Conservation (phyloP, 768 basidiomycete species). For the Pleurotus salmoneostramineus region DNA sequence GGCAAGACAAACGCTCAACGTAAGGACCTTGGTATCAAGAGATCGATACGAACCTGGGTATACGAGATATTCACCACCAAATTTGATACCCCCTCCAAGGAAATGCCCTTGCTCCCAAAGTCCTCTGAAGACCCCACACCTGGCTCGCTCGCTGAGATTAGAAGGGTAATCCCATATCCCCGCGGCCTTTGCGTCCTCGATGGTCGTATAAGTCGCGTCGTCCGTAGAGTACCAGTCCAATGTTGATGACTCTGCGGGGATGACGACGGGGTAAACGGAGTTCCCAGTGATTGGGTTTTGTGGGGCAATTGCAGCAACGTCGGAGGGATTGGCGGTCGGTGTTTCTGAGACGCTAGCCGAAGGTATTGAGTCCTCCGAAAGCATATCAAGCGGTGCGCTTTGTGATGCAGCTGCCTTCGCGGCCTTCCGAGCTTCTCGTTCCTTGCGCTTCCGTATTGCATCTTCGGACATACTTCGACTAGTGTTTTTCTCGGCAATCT, state of each 20-base stretch:
- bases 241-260: constrained; percentile 60
- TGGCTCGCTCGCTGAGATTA: constrained; percentile 61
- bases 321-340: neutral
- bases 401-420: constrained; percentile 8
- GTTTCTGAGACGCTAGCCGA: neutral
- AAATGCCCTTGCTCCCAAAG: constrained; percentile 83
- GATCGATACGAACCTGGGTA: constrained; percentile 73
- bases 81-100: constrained; percentile 88
- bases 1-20: neutral
- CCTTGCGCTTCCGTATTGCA: constrained; percentile 68
- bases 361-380: constrained; percentile 1
- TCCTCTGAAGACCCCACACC: constrained; percentile 75
- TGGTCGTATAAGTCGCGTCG: constrained; percentile 42
- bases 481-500: constrained; percentile 30
- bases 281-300: constrained; percentile 4
- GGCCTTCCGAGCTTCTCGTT: constrained; percentile 48
- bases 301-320: neutral
- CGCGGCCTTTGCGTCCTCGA: constrained; percentile 58
- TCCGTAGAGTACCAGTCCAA: constrained; percentile 66
- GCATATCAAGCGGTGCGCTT: constrained; percentile 3
- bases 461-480: constrained; percentile 51
- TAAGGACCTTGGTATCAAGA: neutral
- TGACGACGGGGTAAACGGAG: constrained; percentile 49
- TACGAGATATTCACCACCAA: constrained; percentile 94
- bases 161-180: constrained; percentile 78